Percentiles rank a stretch among this genome's conserved stretches.
Evolutionary conservation across 164 flowering plant genomes (phyloP).

Genomic region (Aristolochia contorta): DNA sequence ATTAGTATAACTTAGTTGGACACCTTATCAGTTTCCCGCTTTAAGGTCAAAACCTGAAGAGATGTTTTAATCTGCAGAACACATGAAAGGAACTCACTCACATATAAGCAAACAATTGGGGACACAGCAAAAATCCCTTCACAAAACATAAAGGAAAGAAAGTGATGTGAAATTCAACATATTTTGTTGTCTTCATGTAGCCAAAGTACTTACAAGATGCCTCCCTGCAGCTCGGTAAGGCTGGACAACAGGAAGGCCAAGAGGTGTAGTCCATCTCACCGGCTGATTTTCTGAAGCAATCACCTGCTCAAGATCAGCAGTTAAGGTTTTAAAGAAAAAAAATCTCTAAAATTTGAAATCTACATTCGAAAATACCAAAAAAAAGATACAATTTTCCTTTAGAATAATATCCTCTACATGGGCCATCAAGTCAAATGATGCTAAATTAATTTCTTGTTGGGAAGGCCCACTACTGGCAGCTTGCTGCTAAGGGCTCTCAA

Average conservation of each 20-base stretch:
- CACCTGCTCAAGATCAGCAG: slow-evolving; percentile 28
- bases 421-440: not conserved
- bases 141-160: not conserved
- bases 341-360: not conserved
- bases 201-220: slow-evolving; percentile 43
- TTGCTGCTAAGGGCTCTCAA: no score
- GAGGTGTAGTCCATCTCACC: slow-evolving; percentile 80
- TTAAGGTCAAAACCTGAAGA: slow-evolving; percentile 64
- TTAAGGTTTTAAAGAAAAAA: not conserved
- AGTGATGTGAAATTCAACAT: not conserved
- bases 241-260: slow-evolving; percentile 91
- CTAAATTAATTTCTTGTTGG: not conserved
- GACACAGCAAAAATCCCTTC: not conserved
- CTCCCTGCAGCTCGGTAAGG: slow-evolving; percentile 68
- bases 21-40: slow-evolving; percentile 79
- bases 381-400: not conserved
- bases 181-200: not conserved
- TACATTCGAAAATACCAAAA: not conserved
- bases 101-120: not conserved
- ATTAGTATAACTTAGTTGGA: not conserved
- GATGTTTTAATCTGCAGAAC: slow-evolving; percentile 72
- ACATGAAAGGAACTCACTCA: slow-evolving; percentile 5
- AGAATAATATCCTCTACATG: not conserved
- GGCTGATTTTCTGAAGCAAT: slow-evolving; percentile 70
- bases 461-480: not conserved